Conservation (phyloP, 768 basidiomycete species). For the Mycena kentingensis region DNA sequence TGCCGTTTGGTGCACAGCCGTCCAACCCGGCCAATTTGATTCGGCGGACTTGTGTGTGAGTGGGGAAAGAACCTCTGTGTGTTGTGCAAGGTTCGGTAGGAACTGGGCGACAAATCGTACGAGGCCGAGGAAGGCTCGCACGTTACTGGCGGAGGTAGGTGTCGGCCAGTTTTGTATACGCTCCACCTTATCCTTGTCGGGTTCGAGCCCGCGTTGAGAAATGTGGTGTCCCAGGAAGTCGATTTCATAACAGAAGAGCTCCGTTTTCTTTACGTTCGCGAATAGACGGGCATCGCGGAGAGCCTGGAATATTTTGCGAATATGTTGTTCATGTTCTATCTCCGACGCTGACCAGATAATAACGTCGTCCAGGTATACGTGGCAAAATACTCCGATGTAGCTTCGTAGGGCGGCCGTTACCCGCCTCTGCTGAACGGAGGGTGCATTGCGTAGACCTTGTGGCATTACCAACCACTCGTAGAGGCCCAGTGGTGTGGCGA, state of each 20-base stretch:
- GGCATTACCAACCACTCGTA: too few species aligned
- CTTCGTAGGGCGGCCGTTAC: too few species aligned
- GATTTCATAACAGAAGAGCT: slow-evolving; percentile 3
- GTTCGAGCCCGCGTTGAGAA: slow-evolving; percentile 26
- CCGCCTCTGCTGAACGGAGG: too few species aligned
- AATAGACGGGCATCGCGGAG: too few species aligned
- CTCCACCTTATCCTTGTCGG: slow-evolving; percentile 29
- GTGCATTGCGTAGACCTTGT: too few species aligned
- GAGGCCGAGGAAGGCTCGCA: slow-evolving; percentile 36
- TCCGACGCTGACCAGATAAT: too few species aligned
- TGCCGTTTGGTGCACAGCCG: slow-evolving; percentile 20
- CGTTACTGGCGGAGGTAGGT: slow-evolving; percentile 29
- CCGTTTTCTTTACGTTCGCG: slow-evolving; percentile 25
- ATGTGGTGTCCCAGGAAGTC: slow-evolving; percentile 33
- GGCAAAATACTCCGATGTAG: too few species aligned
- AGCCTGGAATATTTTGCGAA: too few species aligned
- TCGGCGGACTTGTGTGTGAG: slow-evolving; percentile 32
- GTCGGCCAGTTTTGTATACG: slow-evolving; percentile 33
- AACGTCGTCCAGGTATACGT: too few species aligned
- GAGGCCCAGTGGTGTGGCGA: too few species aligned
- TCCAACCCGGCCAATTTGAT: slow-evolving; percentile 31
- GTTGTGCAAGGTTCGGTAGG: slow-evolving; percentile 31
- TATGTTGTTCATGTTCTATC: too few species aligned
- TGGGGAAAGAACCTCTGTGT: slow-evolving; percentile 28
- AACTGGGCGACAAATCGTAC: slow-evolving; percentile 32